Evolutionary conservation across 352 stramenopile genomes (phyloP).

Genomic region (Vaucheria bursata): DNA sequence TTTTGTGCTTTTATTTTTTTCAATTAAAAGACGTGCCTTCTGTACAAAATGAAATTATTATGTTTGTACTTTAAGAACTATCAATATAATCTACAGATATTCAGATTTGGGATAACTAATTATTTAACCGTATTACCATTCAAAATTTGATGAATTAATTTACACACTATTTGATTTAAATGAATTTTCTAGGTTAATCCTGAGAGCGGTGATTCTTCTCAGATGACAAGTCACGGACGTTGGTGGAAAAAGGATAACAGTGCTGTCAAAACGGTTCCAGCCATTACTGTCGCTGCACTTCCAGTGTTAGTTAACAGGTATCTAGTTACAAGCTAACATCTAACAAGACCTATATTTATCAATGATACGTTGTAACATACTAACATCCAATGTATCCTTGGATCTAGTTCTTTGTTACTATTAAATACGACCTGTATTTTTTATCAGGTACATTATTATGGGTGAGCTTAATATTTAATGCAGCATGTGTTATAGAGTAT

Average conservation of each 20-base stretch:
- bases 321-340: neutral
- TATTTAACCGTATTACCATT: too few relatives aligned
- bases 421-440: neutral
- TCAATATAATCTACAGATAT: too few relatives aligned
- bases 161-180: too few relatives aligned
- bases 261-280: slow-evolving; percentile 2
- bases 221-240: neutral
- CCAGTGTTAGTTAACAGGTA: neutral
- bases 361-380: neutral
- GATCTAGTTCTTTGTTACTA: neutral
- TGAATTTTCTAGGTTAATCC: neutral
- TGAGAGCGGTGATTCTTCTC: neutral
- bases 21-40: too few relatives aligned
- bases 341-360: neutral
- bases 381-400: neutral
- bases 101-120: too few relatives aligned
- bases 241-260: slow-evolving; percentile 11
- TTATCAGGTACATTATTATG: neutral
- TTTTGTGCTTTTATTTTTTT: too few relatives aligned
- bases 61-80: too few relatives aligned
- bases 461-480: neutral
- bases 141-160: too few relatives aligned
- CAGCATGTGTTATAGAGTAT: neutral
- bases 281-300: neutral
- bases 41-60: too few relatives aligned